phyloP scores from a whole-genome alignment of 768 basidiomycete genomes.

The Punctularia strigosozonata region DNA sequence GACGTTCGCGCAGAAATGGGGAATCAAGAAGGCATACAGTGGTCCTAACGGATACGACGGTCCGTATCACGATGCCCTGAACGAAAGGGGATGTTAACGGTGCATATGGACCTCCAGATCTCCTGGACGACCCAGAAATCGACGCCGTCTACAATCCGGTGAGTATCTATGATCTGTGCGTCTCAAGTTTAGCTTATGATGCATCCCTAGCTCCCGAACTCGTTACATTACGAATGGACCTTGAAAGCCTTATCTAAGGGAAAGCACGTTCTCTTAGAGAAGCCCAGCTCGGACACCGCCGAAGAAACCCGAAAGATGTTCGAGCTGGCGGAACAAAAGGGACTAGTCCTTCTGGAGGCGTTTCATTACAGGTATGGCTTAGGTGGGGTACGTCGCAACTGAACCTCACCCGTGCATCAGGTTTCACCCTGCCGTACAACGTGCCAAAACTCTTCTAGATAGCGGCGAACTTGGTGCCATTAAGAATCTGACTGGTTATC shows the following conservation, averaged over 20 bases:
- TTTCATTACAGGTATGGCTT: slow-evolving; percentile 39
- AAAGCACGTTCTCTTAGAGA: slow-evolving; percentile 57
- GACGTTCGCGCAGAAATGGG: slow-evolving; percentile 40
- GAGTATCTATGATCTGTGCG: slow-evolving; percentile 4
- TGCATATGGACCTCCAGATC: slow-evolving; percentile 24
- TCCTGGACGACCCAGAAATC: slow-evolving; percentile 42
- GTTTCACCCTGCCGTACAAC: slow-evolving; percentile 50
- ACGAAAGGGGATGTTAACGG: background rate
- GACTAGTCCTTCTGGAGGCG: slow-evolving; percentile 46
- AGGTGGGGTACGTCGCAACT: no score
- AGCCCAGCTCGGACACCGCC: slow-evolving; percentile 39
- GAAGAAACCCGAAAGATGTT: slow-evolving; percentile 43
- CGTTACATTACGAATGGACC: slow-evolving; percentile 56
- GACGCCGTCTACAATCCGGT: slow-evolving; percentile 50
- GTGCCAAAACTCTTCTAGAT: slow-evolving; percentile 39
- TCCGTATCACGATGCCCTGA: background rate
- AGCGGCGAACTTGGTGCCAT: slow-evolving; percentile 43
- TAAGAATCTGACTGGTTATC: slow-evolving; percentile 27
- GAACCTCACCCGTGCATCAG: no score
- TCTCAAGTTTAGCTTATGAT: background rate
- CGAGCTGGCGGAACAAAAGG: slow-evolving; percentile 32
- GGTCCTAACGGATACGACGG: slow-evolving; percentile 35
- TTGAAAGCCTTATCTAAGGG: slow-evolving; percentile 49
- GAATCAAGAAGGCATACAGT: slow-evolving; percentile 38
- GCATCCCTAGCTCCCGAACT: slow-evolving; percentile 39